phyloP scores from a whole-genome alignment of 305 asterid genomes.

The Solanum chacoense region DNA sequence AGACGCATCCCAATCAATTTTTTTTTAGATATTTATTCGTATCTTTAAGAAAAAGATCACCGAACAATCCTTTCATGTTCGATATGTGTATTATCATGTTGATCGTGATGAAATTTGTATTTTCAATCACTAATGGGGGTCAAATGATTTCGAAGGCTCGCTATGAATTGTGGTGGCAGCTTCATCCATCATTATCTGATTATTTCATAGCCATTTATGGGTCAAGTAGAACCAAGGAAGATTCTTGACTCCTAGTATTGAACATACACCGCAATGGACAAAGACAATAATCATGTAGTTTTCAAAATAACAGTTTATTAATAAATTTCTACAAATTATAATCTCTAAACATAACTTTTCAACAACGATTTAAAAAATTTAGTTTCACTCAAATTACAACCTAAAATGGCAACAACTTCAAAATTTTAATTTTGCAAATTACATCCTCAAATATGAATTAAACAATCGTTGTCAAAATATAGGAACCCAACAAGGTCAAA shows the following conservation, averaged over 20 bases:
- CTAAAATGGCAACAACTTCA: not conserved
- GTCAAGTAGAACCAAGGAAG: not conserved
- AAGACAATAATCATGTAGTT: too few species aligned
- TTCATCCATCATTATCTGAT: too few species aligned
- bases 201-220: not conserved
- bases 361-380: too few species aligned
- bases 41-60: not conserved
- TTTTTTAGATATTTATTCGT: too few species aligned
- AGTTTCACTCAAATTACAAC: not conserved
- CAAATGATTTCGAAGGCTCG: not conserved
- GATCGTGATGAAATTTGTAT: not conserved
- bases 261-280: not conserved
- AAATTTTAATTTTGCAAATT: not conserved
- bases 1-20: too few species aligned
- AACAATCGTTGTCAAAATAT: not conserved
- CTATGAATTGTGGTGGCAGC: not conserved
- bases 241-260: not conserved
- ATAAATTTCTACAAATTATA: not conserved
- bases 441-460: not conserved
- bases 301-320: too few species aligned
- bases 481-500: not conserved
- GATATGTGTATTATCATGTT: accelerated
- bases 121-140: not conserved
- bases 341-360: too few species aligned
- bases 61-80: not conserved